Conservation (phyloP, 2,329 filamentous ascomycete species). For the Ascochyta lentis region DNA sequence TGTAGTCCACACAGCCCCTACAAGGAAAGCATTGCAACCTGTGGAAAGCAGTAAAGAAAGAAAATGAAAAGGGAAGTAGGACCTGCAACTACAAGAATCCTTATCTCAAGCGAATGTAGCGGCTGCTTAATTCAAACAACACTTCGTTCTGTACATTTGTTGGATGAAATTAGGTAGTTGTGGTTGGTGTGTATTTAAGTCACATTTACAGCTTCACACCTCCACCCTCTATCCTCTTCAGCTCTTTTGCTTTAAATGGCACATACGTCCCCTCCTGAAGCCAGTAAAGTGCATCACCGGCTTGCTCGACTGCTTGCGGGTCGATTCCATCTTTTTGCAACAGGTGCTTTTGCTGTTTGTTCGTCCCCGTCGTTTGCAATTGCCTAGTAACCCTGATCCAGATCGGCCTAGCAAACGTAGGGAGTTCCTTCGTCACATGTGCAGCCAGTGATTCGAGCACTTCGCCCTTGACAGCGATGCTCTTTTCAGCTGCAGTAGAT, state of each 20-base stretch:
- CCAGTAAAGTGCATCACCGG: conserved; percentile 53
- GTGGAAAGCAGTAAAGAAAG: too few relatives aligned
- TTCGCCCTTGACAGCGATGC: conserved; percentile 15
- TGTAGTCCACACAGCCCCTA: too few relatives aligned
- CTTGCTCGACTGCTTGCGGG: conserved; percentile 42
- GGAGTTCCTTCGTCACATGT: conserved; percentile 49
- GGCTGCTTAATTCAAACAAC: background rate
- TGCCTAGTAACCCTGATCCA: conserved; percentile 51
- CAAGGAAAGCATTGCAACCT: too few relatives aligned
- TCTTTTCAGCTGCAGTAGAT: conserved; percentile 11
- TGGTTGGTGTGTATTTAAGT: too few relatives aligned
- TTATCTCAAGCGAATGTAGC: background rate
- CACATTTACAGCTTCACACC: conserved; percentile 37
- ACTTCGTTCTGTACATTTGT: background rate
- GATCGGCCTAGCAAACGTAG: conserved; percentile 54
- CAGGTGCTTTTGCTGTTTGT: conserved; percentile 55
- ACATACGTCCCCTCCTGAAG: conserved; percentile 40
- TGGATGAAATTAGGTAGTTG: too few relatives aligned
- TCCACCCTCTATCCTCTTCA: conserved; percentile 36
- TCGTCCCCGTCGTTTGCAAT: conserved; percentile 55
- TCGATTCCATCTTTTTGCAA: conserved; percentile 54
- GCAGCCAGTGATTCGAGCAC: conserved; percentile 37
- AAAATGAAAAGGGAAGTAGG: too few relatives aligned
- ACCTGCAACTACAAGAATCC: too few relatives aligned
- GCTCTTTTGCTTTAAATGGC: conserved; percentile 32